phyloP scores from a whole-genome alignment of 2,329 filamentous ascomycete genomes.

The Colletotrichum sp. region DNA sequence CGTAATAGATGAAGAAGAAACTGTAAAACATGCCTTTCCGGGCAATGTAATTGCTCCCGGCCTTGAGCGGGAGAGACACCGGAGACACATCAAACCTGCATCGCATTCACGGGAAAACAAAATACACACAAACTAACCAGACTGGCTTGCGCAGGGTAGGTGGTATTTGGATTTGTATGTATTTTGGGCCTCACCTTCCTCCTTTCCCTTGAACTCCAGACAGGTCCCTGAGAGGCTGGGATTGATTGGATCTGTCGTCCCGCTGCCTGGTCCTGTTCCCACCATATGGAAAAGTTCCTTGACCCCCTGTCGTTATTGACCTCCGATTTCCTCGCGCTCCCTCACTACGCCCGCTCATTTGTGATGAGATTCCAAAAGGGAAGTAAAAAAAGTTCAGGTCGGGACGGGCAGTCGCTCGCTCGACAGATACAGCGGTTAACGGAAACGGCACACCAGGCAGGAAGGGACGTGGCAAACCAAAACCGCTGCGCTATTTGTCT shows the following conservation, averaged over 20 bases:
- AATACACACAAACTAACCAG: background rate
- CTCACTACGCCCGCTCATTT: background rate
- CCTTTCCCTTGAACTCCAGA: background rate
- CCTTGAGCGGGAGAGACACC: background rate
- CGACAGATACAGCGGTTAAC: background rate
- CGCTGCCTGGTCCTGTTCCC: background rate
- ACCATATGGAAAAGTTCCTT: background rate
- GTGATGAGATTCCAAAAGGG: background rate
- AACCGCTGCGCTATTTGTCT: background rate
- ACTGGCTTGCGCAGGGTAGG: background rate
- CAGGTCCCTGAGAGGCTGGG: background rate
- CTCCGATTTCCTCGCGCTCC: conserved; percentile 14
- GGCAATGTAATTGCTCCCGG: background rate
- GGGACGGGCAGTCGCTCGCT: background rate
- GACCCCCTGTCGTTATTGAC: background rate
- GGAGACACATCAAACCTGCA: background rate
- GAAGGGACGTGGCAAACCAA: conserved; percentile 4
- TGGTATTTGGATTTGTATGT: conserved; percentile 1
- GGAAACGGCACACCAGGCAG: background rate
- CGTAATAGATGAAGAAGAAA: conserved; percentile 16
- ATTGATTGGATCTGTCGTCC: background rate
- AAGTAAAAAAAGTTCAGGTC: background rate
- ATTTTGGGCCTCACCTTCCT: background rate
- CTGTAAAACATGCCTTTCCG: background rate
- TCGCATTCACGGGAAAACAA: background rate